Base-by-base conservation (phyloP, 1,139 yeast genomes). In the Schwanniomyces etchellsii region DNA sequence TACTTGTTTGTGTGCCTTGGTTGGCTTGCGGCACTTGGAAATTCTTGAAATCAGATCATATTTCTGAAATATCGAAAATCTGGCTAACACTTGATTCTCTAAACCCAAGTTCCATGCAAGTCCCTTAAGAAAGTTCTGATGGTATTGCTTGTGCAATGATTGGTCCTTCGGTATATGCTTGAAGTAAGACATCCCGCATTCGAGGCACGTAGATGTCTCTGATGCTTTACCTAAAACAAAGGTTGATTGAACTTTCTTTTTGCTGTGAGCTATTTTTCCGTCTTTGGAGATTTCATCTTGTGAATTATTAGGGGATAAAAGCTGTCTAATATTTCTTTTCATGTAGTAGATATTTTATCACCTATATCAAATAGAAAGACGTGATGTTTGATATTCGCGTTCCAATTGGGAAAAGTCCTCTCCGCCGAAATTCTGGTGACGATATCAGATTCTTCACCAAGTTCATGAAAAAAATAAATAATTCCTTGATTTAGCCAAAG, bases 141-240 rank as follows among this genome's bases (percentile, higher is more conserved):
- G 88, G 50, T 64, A 74, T 40, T 56, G 61, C 1, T 52, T 44
- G 42, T 81, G 91, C 9, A 67, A 35, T 20, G 55, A 55, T 16
- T 47, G 48, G 38, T 80, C 88, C 14, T 57, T 46, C 10, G 58
- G 48, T 9, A 75, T 44, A 35, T 64, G 60, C 4, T 64, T 54
- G 31, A 63, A 49, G 44, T 70, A 80, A 3, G 81, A 60, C 85
- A 80, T 78, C 5, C 74, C 74, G 52, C 89, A 81, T 20, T 56
- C 57, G 5, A 51, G 36, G 43, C 88, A 80, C 0, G 75, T 64
- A 16, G 44, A 31, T 11, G 37, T 11, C 11, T 11, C 35, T 24
- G 16, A 34, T 16, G 26, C 29, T 14, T 11, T 11, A 23, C 13
- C 36, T 14, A 5, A 33, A 32, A 10, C 37, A 35, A 20, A 48